Conservation (phyloP, 148 eudicot species). For the Mesembryanthemum crystallinum region DNA sequence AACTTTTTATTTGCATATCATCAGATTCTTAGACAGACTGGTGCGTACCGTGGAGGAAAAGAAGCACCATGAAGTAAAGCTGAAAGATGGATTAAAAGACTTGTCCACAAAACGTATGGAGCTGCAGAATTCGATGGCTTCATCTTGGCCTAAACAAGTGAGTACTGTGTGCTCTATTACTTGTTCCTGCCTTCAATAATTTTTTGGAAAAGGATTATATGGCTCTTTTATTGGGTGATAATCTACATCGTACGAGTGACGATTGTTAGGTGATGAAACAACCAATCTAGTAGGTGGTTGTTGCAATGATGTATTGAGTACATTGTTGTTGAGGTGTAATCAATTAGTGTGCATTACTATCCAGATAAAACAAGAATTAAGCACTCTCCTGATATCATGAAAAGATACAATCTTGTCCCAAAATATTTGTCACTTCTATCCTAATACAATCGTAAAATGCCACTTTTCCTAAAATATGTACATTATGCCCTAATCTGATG, state of each 20-base stretch:
- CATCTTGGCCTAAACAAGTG: constrained; percentile 97
- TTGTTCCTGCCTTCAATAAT: not conserved
- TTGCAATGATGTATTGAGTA: not conserved
- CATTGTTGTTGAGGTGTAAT: not conserved
- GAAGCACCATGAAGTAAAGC: constrained; percentile 85
- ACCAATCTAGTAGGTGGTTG: not conserved
- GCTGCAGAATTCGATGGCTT: constrained; percentile 85
- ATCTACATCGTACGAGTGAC: not conserved
- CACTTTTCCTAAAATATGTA: not conserved
- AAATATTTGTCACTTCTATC: not conserved
- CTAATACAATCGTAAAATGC: not conserved
- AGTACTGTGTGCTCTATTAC: constrained; percentile 29
- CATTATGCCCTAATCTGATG: not conserved
- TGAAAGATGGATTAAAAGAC: constrained; percentile 81
- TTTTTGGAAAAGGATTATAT: not conserved
- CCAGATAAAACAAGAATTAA: not conserved
- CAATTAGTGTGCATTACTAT: not conserved
- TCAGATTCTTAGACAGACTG: constrained; percentile 81
- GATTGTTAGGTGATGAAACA: not conserved
- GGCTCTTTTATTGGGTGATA: not conserved
- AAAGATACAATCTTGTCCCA: too few relatives aligned
- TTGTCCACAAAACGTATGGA: constrained; percentile 82
- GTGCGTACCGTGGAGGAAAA: constrained; percentile 85
- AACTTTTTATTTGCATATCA: not conserved
- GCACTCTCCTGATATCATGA: not conserved